These are phyloP conservation scores for Leavenworthia alabamica DNA, from an alignment of 345 rosid genomes.

Conservation along the genomic window DNA sequence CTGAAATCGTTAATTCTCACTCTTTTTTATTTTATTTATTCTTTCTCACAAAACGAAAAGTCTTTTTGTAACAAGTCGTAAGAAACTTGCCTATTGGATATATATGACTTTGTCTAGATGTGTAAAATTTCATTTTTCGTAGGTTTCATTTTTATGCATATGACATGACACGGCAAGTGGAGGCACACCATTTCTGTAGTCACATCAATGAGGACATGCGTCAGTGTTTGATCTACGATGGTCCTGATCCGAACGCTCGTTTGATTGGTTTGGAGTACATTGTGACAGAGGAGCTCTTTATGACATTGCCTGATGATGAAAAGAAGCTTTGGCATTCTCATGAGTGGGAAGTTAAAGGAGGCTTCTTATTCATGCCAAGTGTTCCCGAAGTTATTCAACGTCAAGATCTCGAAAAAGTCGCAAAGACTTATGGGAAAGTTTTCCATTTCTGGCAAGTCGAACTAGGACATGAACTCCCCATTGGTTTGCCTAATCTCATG, in stretches of 20 bases:
- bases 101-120: background rate
- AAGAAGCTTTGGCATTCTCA: constrained; percentile 75
- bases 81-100: background rate
- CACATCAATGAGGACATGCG: constrained; percentile 79
- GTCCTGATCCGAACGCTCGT: constrained; percentile 44
- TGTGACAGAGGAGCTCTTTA: constrained; percentile 57
- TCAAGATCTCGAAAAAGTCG: constrained; percentile 59
- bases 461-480: constrained; percentile 57
- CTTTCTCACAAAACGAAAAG: too few relatives aligned
- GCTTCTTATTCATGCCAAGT: constrained; percentile 63
- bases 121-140: background rate
- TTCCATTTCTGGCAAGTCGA: constrained; percentile 90
- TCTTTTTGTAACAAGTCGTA: too few relatives aligned
- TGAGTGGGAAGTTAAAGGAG: constrained; percentile 80
- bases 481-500: constrained; percentile 74
- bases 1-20: background rate
- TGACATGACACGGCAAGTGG: constrained; percentile 80
- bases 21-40: too few relatives aligned
- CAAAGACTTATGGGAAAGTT: constrained; percentile 65
- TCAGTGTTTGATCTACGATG: constrained; percentile 69
- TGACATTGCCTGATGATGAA: constrained; percentile 61
- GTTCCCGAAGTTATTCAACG: constrained; percentile 53
- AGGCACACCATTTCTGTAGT: constrained; percentile 70
- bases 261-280: constrained; percentile 75
- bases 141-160: constrained; percentile 67